phyloP scores from a whole-genome alignment of 1,284 basidiomycete genomes.

The Ganoderma boninense region DNA sequence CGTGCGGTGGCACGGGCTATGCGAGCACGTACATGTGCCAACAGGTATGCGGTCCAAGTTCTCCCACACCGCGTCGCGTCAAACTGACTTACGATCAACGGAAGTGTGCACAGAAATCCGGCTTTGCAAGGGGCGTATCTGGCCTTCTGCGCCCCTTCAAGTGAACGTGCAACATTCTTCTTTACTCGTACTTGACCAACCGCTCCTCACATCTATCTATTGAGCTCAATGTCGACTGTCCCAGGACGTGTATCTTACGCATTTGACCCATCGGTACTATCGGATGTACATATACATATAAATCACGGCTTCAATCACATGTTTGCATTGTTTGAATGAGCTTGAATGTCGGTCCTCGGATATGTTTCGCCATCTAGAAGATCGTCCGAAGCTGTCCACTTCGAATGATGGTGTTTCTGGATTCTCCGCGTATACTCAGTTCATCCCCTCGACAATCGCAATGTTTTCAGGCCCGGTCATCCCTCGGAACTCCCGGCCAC shows the following conservation, averaged over 20 bases:
- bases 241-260: not conserved
- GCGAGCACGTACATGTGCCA: conserved; percentile 9
- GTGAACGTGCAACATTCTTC: conserved; percentile 27
- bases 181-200: not conserved
- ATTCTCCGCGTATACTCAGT: not conserved
- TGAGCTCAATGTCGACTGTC: not conserved
- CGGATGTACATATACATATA: not conserved
- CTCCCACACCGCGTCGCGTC: not conserved
- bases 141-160: conserved; percentile 8
- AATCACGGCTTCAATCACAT: not conserved
- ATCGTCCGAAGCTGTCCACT: not conserved
- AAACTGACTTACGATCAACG: not conserved
- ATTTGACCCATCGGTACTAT: not conserved
- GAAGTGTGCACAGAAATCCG: conserved; percentile 1
- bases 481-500: not conserved
- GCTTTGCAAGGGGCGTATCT: not conserved
- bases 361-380: not conserved
- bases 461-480: not conserved
- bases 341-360: not conserved
- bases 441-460: not conserved
- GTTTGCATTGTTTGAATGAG: not conserved
- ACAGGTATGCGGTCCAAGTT: not conserved
- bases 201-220: not conserved
- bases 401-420: not conserved
- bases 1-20: conserved; percentile 1